Evolutionary conservation across 176 grass and related monocot genomes (phyloP), one percentile per base, ranked within the genome.

Genomic region (Elaeis guineensis): DNA sequence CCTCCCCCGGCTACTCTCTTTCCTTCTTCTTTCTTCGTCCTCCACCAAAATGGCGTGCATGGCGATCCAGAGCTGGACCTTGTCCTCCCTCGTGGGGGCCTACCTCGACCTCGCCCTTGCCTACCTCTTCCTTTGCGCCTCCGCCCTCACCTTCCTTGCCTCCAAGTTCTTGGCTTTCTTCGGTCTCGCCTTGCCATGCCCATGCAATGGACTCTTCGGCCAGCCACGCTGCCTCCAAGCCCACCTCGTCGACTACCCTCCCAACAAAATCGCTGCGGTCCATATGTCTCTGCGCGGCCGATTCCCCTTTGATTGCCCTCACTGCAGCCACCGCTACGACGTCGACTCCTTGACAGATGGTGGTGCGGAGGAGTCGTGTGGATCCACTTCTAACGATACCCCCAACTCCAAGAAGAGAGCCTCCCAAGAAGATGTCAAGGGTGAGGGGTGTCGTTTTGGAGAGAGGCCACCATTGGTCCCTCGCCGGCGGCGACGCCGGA

Each of bases 101-200:
- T 63, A 66, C 61, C 57, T 89, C 61, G 86, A 89, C 70, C 73
- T 78, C 52, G 52, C 73, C 18, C 73, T 83, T 63, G 80, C 75
- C 57, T 84, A 49, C 57, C 69, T 78, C 61, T 89, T 72, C 77
- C 86, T 89, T 65, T 84, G 80, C 69, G 14, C 62, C 8, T 80
- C 86, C 17, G 66, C 80, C 4, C 16, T 69, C 15, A 49, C 57
- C 5, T 53, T 81, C 44, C 51, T 70, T 0, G 52, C 61, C 0
- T 61, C 65, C 1, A 66, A 67, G 29, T 0, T 68, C 70, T 80
- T 89, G 35, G 9, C 60, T 19, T 0, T 82, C 52, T 3, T 78
- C 61, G 23, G 75, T 23, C 23, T 79, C 17, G 16, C 54, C 11
- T 65, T 77, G 7, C 80, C 85, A 39, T 89, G 85, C 80, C 77